Percentiles rank a stretch among this genome's conserved stretches.
Conservation (phyloP, 2,329 filamentous ascomycete species). For the Talaromyces pinophilus region DNA sequence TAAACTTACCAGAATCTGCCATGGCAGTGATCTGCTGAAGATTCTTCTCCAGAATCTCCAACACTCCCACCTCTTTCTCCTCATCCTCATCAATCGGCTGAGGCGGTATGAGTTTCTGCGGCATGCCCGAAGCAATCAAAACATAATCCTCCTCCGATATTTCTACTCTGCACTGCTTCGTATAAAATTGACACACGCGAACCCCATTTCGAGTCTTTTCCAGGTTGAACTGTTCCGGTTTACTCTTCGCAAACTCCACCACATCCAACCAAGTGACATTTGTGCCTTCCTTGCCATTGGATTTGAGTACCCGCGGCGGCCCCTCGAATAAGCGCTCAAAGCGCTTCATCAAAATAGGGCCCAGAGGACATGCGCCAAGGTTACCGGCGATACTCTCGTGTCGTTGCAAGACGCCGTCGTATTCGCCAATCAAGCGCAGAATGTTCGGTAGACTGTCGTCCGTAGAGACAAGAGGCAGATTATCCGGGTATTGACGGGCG, state of each 20-base stretch:
- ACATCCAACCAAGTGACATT: constrained; percentile 81
- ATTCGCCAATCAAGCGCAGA: constrained; percentile 71
- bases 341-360: constrained; percentile 78
- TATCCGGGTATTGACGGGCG: constrained; percentile 62
- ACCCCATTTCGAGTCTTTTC: constrained; percentile 67
- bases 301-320: constrained; percentile 67
- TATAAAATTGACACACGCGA: constrained; percentile 76
- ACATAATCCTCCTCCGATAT: constrained; percentile 87
- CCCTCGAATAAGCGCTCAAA: constrained; percentile 86
- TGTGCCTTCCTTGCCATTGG: constrained; percentile 60
- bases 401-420: constrained; percentile 80
- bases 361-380: constrained; percentile 78
- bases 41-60: constrained; percentile 81
- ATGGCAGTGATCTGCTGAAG: constrained; percentile 74
- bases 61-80: constrained; percentile 76
- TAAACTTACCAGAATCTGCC: constrained; percentile 67
- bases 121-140: constrained; percentile 76
- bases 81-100: constrained; percentile 84
- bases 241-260: constrained; percentile 78
- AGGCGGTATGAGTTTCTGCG: constrained; percentile 78
- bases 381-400: constrained; percentile 86
- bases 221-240: constrained; percentile 75
- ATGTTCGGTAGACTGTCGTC: constrained; percentile 74
- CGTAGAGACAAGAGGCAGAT: constrained; percentile 62
- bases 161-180: constrained; percentile 78